These are phyloP conservation scores for Diaporthe sp. DNA, from an alignment of 2,329 filamentous ascomycete species.

Conservation along the genomic window DNA sequence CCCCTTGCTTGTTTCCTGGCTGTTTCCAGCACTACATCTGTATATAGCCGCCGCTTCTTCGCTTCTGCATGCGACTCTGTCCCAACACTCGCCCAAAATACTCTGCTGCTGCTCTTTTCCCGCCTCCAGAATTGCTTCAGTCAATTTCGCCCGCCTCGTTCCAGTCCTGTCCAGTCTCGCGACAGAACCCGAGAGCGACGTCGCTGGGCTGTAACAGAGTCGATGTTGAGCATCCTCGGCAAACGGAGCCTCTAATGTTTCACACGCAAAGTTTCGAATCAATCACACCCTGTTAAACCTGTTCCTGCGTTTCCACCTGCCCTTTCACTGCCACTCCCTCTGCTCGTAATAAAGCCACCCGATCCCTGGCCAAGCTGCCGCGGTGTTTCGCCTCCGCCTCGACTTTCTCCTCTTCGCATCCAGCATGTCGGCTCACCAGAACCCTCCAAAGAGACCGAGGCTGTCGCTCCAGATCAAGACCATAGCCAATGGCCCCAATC, in stretches of 20 bases:
- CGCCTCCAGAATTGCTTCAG: background rate
- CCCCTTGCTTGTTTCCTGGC: background rate
- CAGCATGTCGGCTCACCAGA: constrained; percentile 47
- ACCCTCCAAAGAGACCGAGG: constrained; percentile 64
- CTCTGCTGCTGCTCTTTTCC: constrained; percentile 7
- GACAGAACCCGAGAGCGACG: background rate
- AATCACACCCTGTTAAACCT: constrained; percentile 25
- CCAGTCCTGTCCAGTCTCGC: background rate
- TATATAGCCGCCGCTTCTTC: constrained; percentile 39
- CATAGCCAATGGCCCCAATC: constrained; percentile 52
- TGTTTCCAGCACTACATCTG: constrained; percentile 16
- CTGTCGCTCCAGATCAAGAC: constrained; percentile 64
- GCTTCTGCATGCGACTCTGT: constrained; percentile 21
- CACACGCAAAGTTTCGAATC: constrained; percentile 32
- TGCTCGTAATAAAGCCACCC: constrained; percentile 15
- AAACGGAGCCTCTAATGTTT: constrained; percentile 33
- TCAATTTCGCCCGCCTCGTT: background rate
- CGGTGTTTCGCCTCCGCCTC: constrained; percentile 13
- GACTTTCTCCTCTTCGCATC: background rate
- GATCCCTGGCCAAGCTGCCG: constrained; percentile 1
- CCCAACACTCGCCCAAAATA: constrained; percentile 18
- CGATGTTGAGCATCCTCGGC: constrained; percentile 30
- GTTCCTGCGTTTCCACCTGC: background rate
- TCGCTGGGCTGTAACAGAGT: constrained; percentile 29
- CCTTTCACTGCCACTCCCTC: constrained; percentile 3